Base-by-base conservation (phyloP, 2,329 filamentous ascomycete genomes). In the Xylariaceae sp. region DNA sequence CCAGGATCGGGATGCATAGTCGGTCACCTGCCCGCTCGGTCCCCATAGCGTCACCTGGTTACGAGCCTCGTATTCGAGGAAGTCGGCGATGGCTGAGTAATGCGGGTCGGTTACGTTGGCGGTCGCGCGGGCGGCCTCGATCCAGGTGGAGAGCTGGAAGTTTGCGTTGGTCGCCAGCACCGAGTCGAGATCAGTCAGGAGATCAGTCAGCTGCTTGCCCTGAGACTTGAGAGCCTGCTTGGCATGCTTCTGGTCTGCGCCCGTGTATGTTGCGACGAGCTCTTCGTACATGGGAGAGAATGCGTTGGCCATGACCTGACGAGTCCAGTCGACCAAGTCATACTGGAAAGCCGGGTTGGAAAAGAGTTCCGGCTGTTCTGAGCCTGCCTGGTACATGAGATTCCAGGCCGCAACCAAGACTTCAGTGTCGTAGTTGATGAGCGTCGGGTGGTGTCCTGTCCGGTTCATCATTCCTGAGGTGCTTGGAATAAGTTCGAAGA, bases 1-100 rank as follows among this genome's bases (percentile, higher is more conserved):
- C 63, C 63, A 65, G 5, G 61, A 56, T 39, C 61, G 61, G 1
- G 61, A 63, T 11, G 61, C 55, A n/a, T 65, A 65, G 42, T 65
- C 63, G 2, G 60, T 53, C 15, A 61, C 55, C 45, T 64, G 56
- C 8, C 60, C 62, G 1, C 53, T 56, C 34, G 63, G 63, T 5
- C 63, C 63, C 63, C 63, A 65, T 1, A 65, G 39, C 4, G 62
- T 64, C 6, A 65, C 57, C 52, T 65, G 63, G 57, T 65, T 65
- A 13, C 62, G 61, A 11, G 63, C 63, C 13, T 65, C 48, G 51
- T 65, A 64, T 48, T 65, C 63, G 59, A 64, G 62, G 45, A 65
- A 64, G 42, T 65, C 57, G 4, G 59, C 59, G 23, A 51, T 56
- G 10, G 58, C 37, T 9, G 30, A 9, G 51, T 53, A 34, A 11